Evolutionary conservation across 345 rosid genomes (phyloP), one percentile per base, ranked within the genome.

Genomic region (Gossypium australe): DNA sequence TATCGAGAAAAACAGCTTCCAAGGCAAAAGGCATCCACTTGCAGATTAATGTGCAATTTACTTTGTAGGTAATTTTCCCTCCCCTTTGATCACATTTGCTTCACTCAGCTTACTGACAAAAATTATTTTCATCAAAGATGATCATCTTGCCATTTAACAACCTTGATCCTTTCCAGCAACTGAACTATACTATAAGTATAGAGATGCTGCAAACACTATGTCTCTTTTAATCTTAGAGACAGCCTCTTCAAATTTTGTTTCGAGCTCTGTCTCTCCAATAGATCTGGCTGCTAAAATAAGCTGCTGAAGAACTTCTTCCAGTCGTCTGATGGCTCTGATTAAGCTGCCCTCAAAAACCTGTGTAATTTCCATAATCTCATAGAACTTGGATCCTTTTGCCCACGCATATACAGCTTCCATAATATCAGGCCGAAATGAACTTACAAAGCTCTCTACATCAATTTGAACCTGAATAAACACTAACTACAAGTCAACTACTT

Each of bases 321-420:
- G 75, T 77, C 99, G 92, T 89, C 98, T 88, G 38, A 93, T 93
- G 20, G 99, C 98, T 82, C 98, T 88, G 81, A 96, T 92, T 88
- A 96, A 84, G 85, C 98, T 93, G 72, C 99, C 99, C 79, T 96
- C 99, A n/a, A 93, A 96, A 18, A 93, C 97, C 47, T 77, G 93
- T 12, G 98, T 92, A 11, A 90, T 89, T 82, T 96, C 95, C 98
- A 93, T 93, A 65, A 96, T 89, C 82, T 93, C 97, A 10, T 89
- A 93, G 78, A 96, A 93, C 79, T 92, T 96, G 2, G 98, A 96
- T 60, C 99, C 98, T 78, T 83, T 92, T 11, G 99, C 98, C 99
- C 99, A 92, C n/a, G 98, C 91, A 67, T 93, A 90, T 64, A 88
- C 93, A n/a, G 93, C 97, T 81, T 96, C 98, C 99, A 95, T 91